These are phyloP conservation scores for Staphylotrichum longicolle DNA, from an alignment of 495 filamentous ascomycete genomes.

Conservation along the genomic window DNA sequence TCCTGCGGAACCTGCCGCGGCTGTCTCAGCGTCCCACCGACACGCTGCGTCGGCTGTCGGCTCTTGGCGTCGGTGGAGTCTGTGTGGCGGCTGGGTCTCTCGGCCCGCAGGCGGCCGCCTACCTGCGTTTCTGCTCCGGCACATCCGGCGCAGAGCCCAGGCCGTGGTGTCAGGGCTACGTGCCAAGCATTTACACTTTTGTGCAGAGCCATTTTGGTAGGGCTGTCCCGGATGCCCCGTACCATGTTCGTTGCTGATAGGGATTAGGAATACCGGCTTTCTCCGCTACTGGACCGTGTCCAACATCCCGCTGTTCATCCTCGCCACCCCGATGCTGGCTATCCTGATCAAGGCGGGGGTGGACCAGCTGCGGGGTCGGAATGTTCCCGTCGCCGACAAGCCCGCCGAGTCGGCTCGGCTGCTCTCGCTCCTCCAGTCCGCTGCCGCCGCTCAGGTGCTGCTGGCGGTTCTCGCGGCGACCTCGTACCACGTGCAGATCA, in stretches of 20 bases:
- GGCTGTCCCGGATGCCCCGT: slow-evolving; percentile 23
- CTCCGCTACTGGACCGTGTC: slow-evolving; percentile 85
- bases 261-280: slow-evolving; percentile 74
- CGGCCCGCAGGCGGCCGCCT: slow-evolving; percentile 75
- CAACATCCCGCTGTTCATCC: slow-evolving; percentile 83
- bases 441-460: slow-evolving; percentile 71
- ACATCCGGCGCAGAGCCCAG: slow-evolving; percentile 36
- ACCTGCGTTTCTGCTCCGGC: slow-evolving; percentile 61
- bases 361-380: slow-evolving; percentile 37
- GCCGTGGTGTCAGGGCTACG: slow-evolving; percentile 67
- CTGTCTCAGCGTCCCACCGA: slow-evolving; percentile 18
- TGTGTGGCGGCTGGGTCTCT: slow-evolving; percentile 63
- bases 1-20: slow-evolving; percentile 52
- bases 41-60: slow-evolving; percentile 48
- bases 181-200: slow-evolving; percentile 88
- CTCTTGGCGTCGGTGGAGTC: slow-evolving; percentile 62
- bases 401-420: slow-evolving; percentile 25
- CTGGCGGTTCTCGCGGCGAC: slow-evolving; percentile 69
- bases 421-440: slow-evolving; percentile 43
- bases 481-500: slow-evolving; percentile 88
- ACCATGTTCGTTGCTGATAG: neutral
- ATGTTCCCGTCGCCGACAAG: slow-evolving; percentile 8
- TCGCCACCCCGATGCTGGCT: slow-evolving; percentile 76
- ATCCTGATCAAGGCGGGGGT: slow-evolving; percentile 63
- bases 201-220: slow-evolving; percentile 87